A percentile compares a stretch with the other conserved stretches of the same genome.
These are phyloP conservation scores for Saccharomyces hybrid DNA, from an alignment of 1,139 yeast species.

Conservation along the genomic window DNA sequence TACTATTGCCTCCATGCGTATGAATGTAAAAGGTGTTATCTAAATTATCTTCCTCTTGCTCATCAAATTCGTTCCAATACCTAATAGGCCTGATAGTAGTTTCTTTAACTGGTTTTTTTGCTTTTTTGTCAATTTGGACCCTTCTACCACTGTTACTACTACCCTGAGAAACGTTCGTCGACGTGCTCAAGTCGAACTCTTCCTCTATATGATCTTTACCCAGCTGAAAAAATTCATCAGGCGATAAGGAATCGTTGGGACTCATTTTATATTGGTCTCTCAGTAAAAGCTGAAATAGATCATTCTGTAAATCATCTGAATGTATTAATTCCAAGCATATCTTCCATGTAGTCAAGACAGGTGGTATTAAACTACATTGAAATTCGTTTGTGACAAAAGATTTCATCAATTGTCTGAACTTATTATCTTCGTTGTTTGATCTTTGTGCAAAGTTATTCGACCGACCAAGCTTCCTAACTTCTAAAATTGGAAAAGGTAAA, in stretches of 20 bases:
- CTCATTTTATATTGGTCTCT: conserved; percentile 14
- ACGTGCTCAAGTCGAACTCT: background rate
- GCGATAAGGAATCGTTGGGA: conserved; percentile 9
- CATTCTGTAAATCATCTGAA: conserved; percentile 32
- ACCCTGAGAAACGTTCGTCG: background rate
- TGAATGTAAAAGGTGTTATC: conserved; percentile 25
- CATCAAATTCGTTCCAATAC: conserved; percentile 71
- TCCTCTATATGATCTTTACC: conserved; percentile 9
- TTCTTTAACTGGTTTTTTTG: background rate
- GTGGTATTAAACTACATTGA: conserved; percentile 32
- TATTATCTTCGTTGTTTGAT: background rate
- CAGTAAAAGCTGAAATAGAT: conserved; percentile 31
- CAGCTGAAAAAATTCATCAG: conserved; percentile 21
- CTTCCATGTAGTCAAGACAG: conserved; percentile 27
- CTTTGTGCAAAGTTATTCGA: background rate
- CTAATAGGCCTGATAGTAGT: conserved; percentile 29
- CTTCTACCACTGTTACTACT: background rate
- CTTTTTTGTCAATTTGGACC: conserved; percentile 1
- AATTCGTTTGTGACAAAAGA: conserved; percentile 12
- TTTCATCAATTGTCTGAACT: conserved; percentile 2
- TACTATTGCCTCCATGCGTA: conserved; percentile 2
- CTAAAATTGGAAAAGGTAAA: conserved; percentile 31
- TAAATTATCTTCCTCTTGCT: conserved; percentile 45
- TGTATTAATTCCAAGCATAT: conserved; percentile 27
- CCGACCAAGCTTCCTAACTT: conserved; percentile 3